Evolutionary conservation across 1,284 basidiomycete genomes (phyloP), one percentile per base, ranked within the genome.

Genomic region (Heterobasidion parviporum): DNA sequence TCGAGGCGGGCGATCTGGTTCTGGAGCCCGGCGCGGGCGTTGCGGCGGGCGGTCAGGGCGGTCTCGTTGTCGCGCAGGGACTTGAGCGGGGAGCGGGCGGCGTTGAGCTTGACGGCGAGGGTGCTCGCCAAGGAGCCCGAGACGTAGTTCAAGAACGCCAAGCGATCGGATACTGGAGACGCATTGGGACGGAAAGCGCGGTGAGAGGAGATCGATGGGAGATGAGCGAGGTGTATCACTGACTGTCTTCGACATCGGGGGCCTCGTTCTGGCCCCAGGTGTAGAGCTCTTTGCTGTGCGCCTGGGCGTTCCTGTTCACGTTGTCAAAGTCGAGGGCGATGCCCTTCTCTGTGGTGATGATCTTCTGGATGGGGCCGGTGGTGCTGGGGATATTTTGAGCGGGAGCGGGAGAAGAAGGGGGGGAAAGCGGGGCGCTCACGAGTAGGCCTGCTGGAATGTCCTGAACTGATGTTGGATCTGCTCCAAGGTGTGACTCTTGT

Each of bases 231-330:
- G 15, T 33, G 6, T 4, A 8, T n/a, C n/a, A 60, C 75, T 54
- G 57, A 85, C 88, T 87, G 73, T 91, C 88, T 63, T 81, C 89
- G 65, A 92, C 60, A 72, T 92, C 89, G 34, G 78, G 74, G 3
- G 70, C 68, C 62, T 90, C 84, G 1, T 65, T 63, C 67, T 90
- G 88, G 8, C 89, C 89, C 89, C 89, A 92, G 35, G 78, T 80
- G 62, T 88, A 92, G 38, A 91, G 70, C 60, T 91, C 89, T 68
- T 91, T 92, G 75, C 85, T 88, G 64, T 85, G 81, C 0, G 79
- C 72, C 65, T 89, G 85, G 7, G 76, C 65, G 64, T 89, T 82
- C 60, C 83, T 78, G 6, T 82, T 73, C 41, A 85, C 68, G 56
- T 73, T 77, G 61, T 90, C 85, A 63, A 80, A 78, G 66, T 88